Evolutionary conservation across 2,329 filamentous ascomycete species (phyloP), one percentile per base, ranked within the genome.

Genomic region (Thermomyces lanuginosus): DNA sequence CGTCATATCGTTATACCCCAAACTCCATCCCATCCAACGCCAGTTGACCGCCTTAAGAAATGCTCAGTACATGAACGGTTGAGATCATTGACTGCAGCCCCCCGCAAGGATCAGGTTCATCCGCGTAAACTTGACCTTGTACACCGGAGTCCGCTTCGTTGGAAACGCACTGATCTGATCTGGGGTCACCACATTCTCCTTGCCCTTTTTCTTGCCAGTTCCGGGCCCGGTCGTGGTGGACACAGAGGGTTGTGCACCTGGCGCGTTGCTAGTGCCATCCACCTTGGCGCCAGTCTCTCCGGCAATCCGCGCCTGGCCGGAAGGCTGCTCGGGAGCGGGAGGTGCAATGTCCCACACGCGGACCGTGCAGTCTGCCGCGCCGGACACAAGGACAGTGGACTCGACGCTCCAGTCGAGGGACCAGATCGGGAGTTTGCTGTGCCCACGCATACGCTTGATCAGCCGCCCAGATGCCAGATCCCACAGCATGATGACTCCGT

Each of bases 91-190:
- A 56, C 19, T 69, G 70, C 45, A 74, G 21, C 84, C 82, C 24
- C 79, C 82, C 12, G 83, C 83, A 34, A 95, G 63, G 8, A 93
- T 76, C 38, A 95, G 55, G 49, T 98, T 98, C 81, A 92, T 93
- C 34, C 82, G 66, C 3, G 89, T 95, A 44, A 93, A 93, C 44
- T 77, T 72, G 28, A 92, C 84, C 55, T 86, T 89, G 54, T 91
- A 80, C 7, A 95, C 80, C 0, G 86, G 84, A 9, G 78, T 86
- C 58, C 92, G 92, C 67, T 98, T 98, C 3, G 89, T 95, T 1
- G 82, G 75, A 48, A 93, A 95, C 1, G 81, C 84, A 37, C 73
- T 82, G 55, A 98, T 91, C 55, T 95, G 89, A 46, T 98, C 89
- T 0, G 83, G 76, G 0, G 77, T 84, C 22, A 92, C 77, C 43